phyloP scores from a whole-genome alignment of 2,329 filamentous ascomycete genomes.

The Alternaria postmessia region DNA sequence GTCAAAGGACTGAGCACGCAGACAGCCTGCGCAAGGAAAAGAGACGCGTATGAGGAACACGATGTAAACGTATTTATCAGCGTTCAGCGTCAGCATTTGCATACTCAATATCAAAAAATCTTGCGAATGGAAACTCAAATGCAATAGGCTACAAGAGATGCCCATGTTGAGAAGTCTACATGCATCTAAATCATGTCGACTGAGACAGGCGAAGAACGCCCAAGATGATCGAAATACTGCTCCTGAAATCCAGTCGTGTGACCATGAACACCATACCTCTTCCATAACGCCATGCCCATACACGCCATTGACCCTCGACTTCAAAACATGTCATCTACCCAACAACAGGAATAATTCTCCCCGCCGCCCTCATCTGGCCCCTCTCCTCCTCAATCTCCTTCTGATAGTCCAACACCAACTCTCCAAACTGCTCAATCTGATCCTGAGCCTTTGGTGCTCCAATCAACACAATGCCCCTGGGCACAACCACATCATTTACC shows the following conservation, averaged over 20 bases:
- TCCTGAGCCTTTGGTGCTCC: conserved; percentile 67
- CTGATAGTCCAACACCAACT: conserved; percentile 45
- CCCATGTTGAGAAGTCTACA: background rate
- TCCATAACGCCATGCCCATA: background rate
- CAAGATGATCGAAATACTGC: background rate
- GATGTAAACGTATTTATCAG: background rate
- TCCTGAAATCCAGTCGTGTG: background rate
- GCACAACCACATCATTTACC: conserved; percentile 64
- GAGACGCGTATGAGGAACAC: background rate
- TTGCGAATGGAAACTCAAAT: no score
- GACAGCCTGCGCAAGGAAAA: background rate
- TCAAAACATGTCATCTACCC: conserved; percentile 8
- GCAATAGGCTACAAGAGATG: background rate
- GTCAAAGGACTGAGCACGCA: background rate
- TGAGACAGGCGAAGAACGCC: background rate
- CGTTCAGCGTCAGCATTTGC: background rate
- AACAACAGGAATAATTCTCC: conserved; percentile 36
- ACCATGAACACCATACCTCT: background rate
- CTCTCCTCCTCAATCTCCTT: conserved; percentile 23
- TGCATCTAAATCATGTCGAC: background rate
- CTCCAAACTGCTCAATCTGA: conserved; percentile 61
- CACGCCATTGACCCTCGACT: background rate
- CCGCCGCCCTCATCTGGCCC: conserved; percentile 13
- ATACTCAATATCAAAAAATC: background rate
- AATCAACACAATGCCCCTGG: conserved; percentile 66